These are phyloP conservation scores for Lotus japonicus DNA, from an alignment of 306 rosid species.

Conservation along the genomic window DNA sequence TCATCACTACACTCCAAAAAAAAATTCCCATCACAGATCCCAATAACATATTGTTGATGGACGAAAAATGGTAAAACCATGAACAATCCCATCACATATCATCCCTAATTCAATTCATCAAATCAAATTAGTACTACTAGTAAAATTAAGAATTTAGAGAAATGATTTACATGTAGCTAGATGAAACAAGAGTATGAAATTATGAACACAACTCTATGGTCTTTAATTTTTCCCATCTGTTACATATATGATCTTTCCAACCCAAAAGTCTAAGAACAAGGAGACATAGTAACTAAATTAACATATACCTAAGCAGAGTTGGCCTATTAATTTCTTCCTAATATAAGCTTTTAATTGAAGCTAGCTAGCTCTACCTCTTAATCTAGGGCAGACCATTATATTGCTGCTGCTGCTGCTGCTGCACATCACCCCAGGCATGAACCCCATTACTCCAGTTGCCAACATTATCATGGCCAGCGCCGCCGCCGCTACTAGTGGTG, in stretches of 20 bases:
- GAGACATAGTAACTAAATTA: conserved; percentile 8
- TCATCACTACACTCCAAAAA: conserved; percentile 22
- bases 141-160: background rate
- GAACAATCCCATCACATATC: background rate
- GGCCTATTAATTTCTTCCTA: conserved; percentile 21
- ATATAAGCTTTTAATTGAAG: background rate
- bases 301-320: conserved; percentile 36
- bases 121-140: background rate
- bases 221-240: conserved; percentile 22
- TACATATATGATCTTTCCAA: conserved; percentile 25
- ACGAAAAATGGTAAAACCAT: background rate
- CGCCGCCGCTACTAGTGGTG: conserved; percentile 33
- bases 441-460: conserved; percentile 44
- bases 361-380: conserved; percentile 19
- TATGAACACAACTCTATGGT: conserved; percentile 2
- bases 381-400: conserved; percentile 68
- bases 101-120: background rate
- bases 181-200: conserved; percentile 16
- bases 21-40: conserved; percentile 35
- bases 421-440: conserved; percentile 74
- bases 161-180: conserved; percentile 1
- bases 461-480: conserved; percentile 33
- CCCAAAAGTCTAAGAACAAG: conserved; percentile 12
- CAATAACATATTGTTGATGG: conserved; percentile 14
- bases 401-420: conserved; percentile 40